These are phyloP conservation scores for Barnettozyma botsteinii DNA, from an alignment of 805 yeast genomes.

Conservation along the genomic window DNA sequence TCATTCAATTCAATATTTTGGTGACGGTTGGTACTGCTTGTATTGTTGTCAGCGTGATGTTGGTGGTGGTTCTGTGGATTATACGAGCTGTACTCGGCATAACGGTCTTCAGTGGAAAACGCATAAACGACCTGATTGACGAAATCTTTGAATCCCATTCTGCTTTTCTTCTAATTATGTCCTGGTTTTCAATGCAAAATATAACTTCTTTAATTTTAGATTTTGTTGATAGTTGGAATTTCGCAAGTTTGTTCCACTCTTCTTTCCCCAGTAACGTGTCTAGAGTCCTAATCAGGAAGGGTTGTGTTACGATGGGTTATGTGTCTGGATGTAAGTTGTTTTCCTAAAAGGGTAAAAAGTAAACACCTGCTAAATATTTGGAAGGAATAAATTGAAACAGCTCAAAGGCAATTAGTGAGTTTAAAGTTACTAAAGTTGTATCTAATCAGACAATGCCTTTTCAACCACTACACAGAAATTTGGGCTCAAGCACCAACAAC, in stretches of 20 bases:
- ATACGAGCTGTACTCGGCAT: constrained; percentile 57
- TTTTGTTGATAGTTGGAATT: too few relatives aligned
- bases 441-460: too few relatives aligned
- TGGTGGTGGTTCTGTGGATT: constrained; percentile 27
- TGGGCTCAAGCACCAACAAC: background rate
- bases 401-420: too few relatives aligned
- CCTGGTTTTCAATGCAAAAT: background rate
- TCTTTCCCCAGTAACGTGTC: background rate
- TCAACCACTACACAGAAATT: constrained; percentile 25
- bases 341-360: constrained; percentile 1
- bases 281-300: background rate
- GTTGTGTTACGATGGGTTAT: background rate
- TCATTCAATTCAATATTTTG: constrained; percentile 20
- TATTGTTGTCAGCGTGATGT: constrained; percentile 2
- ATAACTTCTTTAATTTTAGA: too few relatives aligned
- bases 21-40: constrained; percentile 1
- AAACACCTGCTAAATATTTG: background rate
- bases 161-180: background rate
- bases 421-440: too few relatives aligned
- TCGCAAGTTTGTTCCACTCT: background rate
- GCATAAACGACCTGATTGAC: constrained; percentile 58
- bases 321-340: background rate
- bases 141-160: constrained; percentile 36
- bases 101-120: constrained; percentile 60
- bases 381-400: background rate